These are phyloP conservation scores for Podospora didyma DNA, from an alignment of 495 filamentous ascomycete species.

Conservation along the genomic window DNA sequence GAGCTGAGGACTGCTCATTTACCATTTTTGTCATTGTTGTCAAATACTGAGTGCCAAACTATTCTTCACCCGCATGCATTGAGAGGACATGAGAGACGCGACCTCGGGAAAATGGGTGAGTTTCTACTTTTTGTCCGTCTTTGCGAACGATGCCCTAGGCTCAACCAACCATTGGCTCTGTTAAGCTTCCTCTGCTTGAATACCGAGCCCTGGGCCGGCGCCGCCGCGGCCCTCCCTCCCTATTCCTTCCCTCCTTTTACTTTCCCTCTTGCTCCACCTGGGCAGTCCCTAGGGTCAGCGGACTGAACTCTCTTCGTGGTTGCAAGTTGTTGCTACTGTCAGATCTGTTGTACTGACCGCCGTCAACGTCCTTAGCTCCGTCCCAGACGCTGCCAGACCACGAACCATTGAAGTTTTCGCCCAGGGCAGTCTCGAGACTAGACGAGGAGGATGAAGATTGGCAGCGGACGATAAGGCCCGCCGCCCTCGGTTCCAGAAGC, in stretches of 20 bases:
- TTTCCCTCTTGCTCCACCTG: background rate
- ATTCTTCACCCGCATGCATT: constrained; percentile 7
- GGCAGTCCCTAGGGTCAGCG: too few species aligned
- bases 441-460: constrained; percentile 42
- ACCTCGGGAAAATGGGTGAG: constrained; percentile 33
- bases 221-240: background rate
- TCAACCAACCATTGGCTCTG: background rate
- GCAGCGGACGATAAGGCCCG: constrained; percentile 42
- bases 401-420: constrained; percentile 42
- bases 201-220: background rate
- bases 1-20: background rate
- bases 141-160: background rate
- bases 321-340: too few species aligned
- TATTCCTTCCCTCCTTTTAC: background rate
- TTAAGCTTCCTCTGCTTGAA: background rate
- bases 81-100: constrained; percentile 26
- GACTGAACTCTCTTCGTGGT: too few species aligned
- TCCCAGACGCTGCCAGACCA: constrained; percentile 51
- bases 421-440: constrained; percentile 37
- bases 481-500: constrained; percentile 28
- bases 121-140: constrained; percentile 8
- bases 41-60: background rate
- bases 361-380: constrained; percentile 34
- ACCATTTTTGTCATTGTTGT: background rate
- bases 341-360: constrained; percentile 15